A percentile compares a stretch with the other conserved stretches of the same genome.
Conservation (phyloP, 495 filamentous ascomycete species). For the Penicillium turbatum region DNA sequence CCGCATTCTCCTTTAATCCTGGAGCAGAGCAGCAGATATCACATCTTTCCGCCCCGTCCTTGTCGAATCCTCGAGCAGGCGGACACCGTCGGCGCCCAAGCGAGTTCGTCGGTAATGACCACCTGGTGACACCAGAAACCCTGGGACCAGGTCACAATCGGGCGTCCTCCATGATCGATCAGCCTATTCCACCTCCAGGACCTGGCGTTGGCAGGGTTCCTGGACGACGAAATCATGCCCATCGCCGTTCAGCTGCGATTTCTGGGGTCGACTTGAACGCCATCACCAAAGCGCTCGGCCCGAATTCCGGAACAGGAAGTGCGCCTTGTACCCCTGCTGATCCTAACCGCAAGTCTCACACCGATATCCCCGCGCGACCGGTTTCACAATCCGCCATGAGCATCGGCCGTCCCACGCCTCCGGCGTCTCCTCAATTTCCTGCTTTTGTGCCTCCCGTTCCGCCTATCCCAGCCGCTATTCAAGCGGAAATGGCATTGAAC, state of each 20-base stretch:
- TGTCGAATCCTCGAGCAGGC: conserved; percentile 33
- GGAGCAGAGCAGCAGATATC: conserved; percentile 29
- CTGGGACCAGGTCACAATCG: conserved; percentile 62
- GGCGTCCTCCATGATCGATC: conserved; percentile 47
- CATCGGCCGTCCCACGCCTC: conserved; percentile 31
- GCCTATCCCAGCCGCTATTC: conserved; percentile 19
- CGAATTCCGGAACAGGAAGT: conserved; percentile 51
- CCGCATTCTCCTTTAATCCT: conserved; percentile 64
- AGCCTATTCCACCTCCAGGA: conserved; percentile 36
- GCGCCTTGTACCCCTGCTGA: conserved; percentile 67
- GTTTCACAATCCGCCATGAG: conserved; percentile 35
- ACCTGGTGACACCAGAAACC: conserved; percentile 52
- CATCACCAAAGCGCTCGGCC: conserved; percentile 56
- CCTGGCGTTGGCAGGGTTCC: conserved; percentile 46
- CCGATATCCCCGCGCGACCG: conserved; percentile 32
- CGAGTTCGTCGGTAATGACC: conserved; percentile 75
- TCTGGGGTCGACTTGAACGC: conserved; percentile 77
- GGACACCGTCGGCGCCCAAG: conserved; percentile 71
- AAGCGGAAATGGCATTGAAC: conserved; percentile 40
- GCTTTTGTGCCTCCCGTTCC: conserved; percentile 21
- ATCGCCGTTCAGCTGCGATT: conserved; percentile 80
- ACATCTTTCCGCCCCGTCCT: conserved; percentile 30
- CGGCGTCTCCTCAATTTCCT: conserved; percentile 35
- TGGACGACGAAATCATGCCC: conserved; percentile 67
- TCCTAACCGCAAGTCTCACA: conserved; percentile 20